phyloP scores from a whole-genome alignment of 2,329 filamentous ascomycete species.

The Dothideomycetidae sp. region DNA sequence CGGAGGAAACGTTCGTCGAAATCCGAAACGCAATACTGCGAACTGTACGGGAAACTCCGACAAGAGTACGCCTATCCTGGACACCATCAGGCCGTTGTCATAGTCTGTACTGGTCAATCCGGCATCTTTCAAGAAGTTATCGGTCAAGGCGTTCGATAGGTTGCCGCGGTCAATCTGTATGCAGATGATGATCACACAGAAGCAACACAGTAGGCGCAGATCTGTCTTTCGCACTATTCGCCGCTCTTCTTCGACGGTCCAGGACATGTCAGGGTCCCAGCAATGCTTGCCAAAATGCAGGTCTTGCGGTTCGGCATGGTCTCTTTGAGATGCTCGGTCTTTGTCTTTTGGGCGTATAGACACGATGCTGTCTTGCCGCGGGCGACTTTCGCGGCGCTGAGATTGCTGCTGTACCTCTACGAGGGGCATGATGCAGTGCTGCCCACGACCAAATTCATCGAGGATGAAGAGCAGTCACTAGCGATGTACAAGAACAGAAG shows the following conservation, averaged over 20 bases:
- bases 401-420: conserved; percentile 2
- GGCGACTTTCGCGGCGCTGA: background rate
- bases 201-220: conserved; percentile 9
- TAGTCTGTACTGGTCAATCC: conserved; percentile 11
- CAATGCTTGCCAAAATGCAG: conserved; percentile 7
- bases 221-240: conserved; percentile 12
- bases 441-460: no score
- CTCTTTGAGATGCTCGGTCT: conserved; percentile 2
- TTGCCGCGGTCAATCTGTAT: conserved; percentile 12
- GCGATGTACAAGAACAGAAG: background rate
- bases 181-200: conserved; percentile 12
- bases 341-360: conserved; percentile 2
- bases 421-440: conserved; percentile 6
- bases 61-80: conserved; percentile 6
- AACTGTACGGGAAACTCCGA: conserved; percentile 14
- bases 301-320: conserved; percentile 6
- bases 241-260: conserved; percentile 11
- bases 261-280: conserved; percentile 10
- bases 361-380: conserved; percentile 5
- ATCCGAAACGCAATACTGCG: conserved; percentile 12
- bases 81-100: conserved; percentile 11
- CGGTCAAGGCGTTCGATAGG: conserved; percentile 12
- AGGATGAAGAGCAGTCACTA: no score
- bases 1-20: conserved; percentile 10
- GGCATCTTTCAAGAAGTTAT: conserved; percentile 11